Evolutionary conservation across 805 yeast species (phyloP), one percentile per base, ranked within the genome.

Genomic region (Candida palmyrensis): DNA sequence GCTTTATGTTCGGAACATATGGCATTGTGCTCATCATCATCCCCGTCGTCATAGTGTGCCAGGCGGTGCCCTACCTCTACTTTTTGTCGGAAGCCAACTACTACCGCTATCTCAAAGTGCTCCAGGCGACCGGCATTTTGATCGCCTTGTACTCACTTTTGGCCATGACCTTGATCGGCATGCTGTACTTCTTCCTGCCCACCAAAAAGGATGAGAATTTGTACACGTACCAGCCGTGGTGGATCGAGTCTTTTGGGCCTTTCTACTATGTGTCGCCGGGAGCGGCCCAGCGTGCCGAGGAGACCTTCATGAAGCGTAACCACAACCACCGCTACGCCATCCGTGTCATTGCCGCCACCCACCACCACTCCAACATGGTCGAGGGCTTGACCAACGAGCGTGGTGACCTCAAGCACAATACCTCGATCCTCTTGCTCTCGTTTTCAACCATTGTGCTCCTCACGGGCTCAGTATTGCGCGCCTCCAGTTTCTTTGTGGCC

Each of bases 391-490:
- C 57, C 19, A 53, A 49, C 26, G 42, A 53, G 18, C 55, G 69
- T 53, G 69, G 68, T 27, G 53, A 50, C 17, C 53, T 75, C 41
- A 58, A 52, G 16, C 84, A 77, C 47, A 77, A 74, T 41, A 37
- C 55, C 32, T 77, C 86, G 6, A 59, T 77, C 36, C 32, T 58
- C 6, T 52, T 74, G 10, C 59, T 78, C 39, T 43, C 56, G 2
- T 19, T 65, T 23, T 68, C 82, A 8, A 68, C 82, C 2, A 7
- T 71, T 1, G 57, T 71, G 35, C 63, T 77, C 17, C 65, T 77
- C 25, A 45, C 73, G 17, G 74, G 78, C 10, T 65, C 80, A 8
- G 38, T 73, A 15, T 61, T 68, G 36, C 63, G 85, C 57, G 55
- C 71, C 39, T 66, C 76, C 23, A 66, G 71, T 11, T 48, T 67